phyloP scores from a whole-genome alignment of 2,329 filamentous ascomycete genomes.

The Myriosclerotinia curreyana region DNA sequence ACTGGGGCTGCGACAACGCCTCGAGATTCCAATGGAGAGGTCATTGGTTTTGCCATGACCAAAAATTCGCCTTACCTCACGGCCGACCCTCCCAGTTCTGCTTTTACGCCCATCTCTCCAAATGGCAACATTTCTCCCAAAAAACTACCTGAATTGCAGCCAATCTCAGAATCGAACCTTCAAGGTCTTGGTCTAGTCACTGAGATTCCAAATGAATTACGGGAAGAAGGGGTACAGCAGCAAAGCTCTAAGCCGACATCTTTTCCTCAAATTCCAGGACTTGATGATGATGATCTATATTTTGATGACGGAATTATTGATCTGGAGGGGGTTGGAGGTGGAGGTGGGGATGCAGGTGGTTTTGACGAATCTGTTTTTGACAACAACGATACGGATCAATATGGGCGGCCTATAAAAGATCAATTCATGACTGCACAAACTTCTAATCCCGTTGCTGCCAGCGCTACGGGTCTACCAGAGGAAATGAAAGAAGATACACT shows the following conservation, averaged over 20 bases:
- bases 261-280: constrained; percentile 26
- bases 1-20: constrained; percentile 51
- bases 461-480: constrained; percentile 16
- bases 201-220: not conserved
- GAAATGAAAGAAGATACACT: not conserved
- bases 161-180: not conserved
- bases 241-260: not conserved
- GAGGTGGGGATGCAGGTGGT: constrained; percentile 47
- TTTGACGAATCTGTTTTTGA: constrained; percentile 77
- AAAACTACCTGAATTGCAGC: not conserved
- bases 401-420: constrained; percentile 55
- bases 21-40: constrained; percentile 52
- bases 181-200: constrained; percentile 33
- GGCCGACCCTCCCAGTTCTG: constrained; percentile 9
- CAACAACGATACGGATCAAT: constrained; percentile 60
- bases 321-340: constrained; percentile 47
- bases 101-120: constrained; percentile 27
- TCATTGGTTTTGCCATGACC: constrained; percentile 53
- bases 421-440: constrained; percentile 34
- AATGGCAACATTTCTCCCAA: constrained; percentile 15
- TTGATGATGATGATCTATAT: constrained; percentile 50
- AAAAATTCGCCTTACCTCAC: constrained; percentile 34
- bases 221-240: constrained; percentile 15
- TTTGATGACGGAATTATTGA: constrained; percentile 66
- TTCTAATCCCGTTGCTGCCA: constrained; percentile 26